Evolutionary conservation across 768 basidiomycete species (phyloP), one percentile per base, ranked within the genome.

Genomic region (Suillus bovinus): DNA sequence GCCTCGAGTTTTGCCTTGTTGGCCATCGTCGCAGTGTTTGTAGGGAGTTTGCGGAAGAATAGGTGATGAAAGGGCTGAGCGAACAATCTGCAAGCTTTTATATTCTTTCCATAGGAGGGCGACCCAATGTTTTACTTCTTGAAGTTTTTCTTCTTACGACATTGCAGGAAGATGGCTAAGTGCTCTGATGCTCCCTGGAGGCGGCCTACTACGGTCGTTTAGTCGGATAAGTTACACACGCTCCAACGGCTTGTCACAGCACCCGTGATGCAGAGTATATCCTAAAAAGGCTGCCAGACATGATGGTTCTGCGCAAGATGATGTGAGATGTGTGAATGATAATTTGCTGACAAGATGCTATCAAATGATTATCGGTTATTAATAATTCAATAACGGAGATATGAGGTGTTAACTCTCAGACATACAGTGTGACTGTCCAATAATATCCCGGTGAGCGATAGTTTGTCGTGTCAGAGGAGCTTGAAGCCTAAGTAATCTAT

Each of bases 1-100:
- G 71, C 52, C 61, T 68, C 54, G 16, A 76, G 59, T 41, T 70
- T 71, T 6, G 62, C 66, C 64, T 56, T 74, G 59, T 67, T 49
- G 60, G 61, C 13, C 61, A 61, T 61, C 0, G n/a, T 60, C 9
- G 34, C 39, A 27, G 54, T 56, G 36, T 36, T 16, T 29, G 27
- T 13, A 17, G 17, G 16, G 33, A 33, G 46, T 20, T 47, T 22
- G 9, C 33, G 24, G 9, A 38, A 10, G 22, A 34, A 56, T 38
- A 49, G 33, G 34, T n/a, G 17, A 36, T 60, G 33, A 17, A 29
- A 29, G 10, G 31, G 33, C 22, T 54, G 24, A 38, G 39, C 33
- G 38, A 58, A 29, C 24, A 34, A 22, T 20, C 17, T 1, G 33
- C 33, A 38, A 54, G 24, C 50, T 16, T 60, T 60, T 54, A 54